phyloP scores from a whole-genome alignment of 2,329 filamentous ascomycete genomes.

The Ophiostoma tasmaniense region DNA sequence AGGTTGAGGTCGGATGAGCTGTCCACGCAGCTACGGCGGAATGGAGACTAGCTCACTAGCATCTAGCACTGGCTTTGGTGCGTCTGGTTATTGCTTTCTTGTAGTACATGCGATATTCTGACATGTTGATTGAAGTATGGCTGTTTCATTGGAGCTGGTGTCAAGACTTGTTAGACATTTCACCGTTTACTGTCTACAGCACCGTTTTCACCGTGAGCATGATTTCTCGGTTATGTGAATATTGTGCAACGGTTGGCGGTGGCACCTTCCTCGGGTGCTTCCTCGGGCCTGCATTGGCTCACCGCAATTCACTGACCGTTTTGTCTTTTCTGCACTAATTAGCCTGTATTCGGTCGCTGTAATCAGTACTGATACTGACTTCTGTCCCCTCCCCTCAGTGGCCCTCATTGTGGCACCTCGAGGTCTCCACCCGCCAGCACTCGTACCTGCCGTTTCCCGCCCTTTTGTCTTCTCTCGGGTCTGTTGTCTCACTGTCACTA shows the following conservation, averaged over 20 bases:
- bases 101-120: background rate
- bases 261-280: background rate
- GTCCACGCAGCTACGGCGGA: background rate
- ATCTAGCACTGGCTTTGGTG: background rate
- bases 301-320: slow-evolving; percentile 1
- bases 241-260: background rate
- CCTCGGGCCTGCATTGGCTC: background rate
- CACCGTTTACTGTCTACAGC: too few relatives aligned
- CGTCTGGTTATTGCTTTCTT: background rate
- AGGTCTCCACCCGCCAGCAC: background rate
- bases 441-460: slow-evolving; percentile 5
- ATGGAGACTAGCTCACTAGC: background rate
- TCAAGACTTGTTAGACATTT: too few relatives aligned
- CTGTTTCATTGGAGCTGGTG: too few relatives aligned
- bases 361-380: too few relatives aligned
- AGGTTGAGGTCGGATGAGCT: background rate
- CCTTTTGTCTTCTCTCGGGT: background rate
- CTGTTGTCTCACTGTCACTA: background rate
- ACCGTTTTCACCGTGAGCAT: background rate
- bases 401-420: slow-evolving; percentile 2
- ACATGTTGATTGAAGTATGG: too few relatives aligned
- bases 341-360: background rate
- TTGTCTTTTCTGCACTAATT: background rate
- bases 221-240: background rate
- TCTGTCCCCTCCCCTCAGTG: background rate